Evolutionary conservation across 495 filamentous ascomycete genomes (phyloP).

Genomic region (Penicillium egyptiacum): DNA sequence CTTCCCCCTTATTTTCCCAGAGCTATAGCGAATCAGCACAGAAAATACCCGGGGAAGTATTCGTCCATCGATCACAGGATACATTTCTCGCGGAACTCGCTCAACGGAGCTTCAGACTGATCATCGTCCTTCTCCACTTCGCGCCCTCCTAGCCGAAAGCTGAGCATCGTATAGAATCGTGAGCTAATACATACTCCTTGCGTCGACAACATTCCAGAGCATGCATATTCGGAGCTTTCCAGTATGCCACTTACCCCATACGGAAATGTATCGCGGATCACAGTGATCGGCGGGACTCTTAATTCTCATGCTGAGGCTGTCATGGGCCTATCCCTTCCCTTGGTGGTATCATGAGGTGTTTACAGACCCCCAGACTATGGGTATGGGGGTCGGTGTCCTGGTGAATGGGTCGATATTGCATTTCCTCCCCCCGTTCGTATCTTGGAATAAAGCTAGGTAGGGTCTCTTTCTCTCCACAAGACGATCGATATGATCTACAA

Average conservation of each 20-base stretch:
- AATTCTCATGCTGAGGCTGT: neutral
- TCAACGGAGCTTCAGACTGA: constrained; percentile 8
- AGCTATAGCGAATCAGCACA: constrained; percentile 6
- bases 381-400: neutral
- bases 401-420: neutral
- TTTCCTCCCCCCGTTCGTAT: neutral
- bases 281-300: neutral
- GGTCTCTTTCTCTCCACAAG: neutral
- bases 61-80: constrained; percentile 3
- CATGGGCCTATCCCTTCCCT: constrained; percentile 10
- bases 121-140: constrained; percentile 1
- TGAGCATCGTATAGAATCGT: constrained; percentile 15
- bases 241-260: constrained; percentile 26
- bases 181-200: constrained; percentile 19
- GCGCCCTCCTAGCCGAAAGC: neutral
- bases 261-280: constrained; percentile 22
- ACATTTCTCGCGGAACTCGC: constrained; percentile 13
- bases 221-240: constrained; percentile 31
- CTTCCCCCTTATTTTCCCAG: constrained; percentile 10
- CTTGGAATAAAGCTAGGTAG: neutral
- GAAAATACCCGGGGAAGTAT: neutral
- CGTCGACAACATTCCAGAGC: constrained; percentile 24
- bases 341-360: constrained; percentile 15
- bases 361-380: neutral
- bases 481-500: neutral